Conservation (phyloP, 2,329 filamentous ascomycete species). For the Triangularia setosa region DNA sequence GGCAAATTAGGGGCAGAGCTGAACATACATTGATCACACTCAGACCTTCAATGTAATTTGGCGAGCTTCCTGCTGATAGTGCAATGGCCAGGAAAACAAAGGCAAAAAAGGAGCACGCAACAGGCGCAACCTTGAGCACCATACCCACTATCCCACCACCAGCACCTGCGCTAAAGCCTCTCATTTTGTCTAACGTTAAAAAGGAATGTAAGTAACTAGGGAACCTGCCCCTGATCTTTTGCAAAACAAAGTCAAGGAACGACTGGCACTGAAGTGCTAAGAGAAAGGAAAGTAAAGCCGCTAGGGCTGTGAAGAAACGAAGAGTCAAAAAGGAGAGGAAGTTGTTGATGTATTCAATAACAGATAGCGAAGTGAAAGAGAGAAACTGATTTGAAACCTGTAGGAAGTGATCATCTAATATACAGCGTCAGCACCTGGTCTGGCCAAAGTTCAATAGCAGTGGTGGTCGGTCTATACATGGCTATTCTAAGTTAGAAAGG, state of each 20-base stretch:
- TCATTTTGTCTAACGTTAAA: conserved; percentile 1
- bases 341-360: not conserved
- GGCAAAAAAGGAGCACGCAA: conserved; percentile 14
- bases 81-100: conserved; percentile 18
- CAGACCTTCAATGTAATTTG: conserved; percentile 13
- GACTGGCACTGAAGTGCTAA: not conserved
- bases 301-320: not conserved
- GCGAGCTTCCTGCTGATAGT: conserved; percentile 10
- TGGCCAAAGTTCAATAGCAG: not conserved
- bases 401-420: not conserved
- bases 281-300: not conserved
- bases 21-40: conserved; percentile 17
- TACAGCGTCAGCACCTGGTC: not conserved
- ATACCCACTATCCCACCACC: not conserved
- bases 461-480: not conserved
- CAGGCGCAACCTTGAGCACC: conserved; percentile 14
- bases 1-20: not conserved
- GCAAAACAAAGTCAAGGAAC: not conserved
- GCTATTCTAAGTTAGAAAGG: not conserved
- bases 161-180: conserved; percentile 1
- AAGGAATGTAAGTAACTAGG: not conserved
- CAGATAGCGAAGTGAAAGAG: not conserved
- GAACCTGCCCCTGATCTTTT: conserved; percentile 1
- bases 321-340: not conserved
- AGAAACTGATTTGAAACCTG: not conserved